Evolutionary conservation across 1,284 basidiomycete species (phyloP), one percentile per base, ranked within the genome.

Genomic region (Ustilago tritici): DNA sequence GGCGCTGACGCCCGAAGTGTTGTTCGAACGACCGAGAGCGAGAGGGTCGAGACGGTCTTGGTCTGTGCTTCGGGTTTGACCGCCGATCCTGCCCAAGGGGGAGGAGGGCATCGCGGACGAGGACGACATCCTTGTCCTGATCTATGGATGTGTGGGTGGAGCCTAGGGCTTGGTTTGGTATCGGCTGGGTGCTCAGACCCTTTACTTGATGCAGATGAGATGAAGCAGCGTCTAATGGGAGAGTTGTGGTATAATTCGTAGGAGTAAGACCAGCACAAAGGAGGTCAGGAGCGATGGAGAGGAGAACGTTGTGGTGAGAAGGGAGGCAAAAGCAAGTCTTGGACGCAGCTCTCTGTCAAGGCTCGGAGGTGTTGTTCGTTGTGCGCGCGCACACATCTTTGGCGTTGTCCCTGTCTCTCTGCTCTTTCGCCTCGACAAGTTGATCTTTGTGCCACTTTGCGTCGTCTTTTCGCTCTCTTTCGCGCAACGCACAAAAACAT

Each of bases 361-460:
- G 17, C 40, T 15, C 36, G 17, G 23, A 41, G 53, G 52, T 56
- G 61, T 64, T 64, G 54, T 14, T 57, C 34, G 4, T 11, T 43
- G 19, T 52, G 54, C 19, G 61, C 49, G 61, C 61, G 55, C 54
- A 35, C 36, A 38, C n/a, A 36, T 38, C 12, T 10, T 89, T 89
- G 28, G n/a, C 28, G 8, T 28, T 19, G 23, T 28, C 35, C 15
- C 10, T 10, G 32, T 0, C 91, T 49, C 90, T 7, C 90, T 90
- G 80, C 91, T 87, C 90, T 91, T 91, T 28, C 91, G 49, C 54
- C 38, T 49, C 90, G 41, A 82, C 71, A 15, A 80, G 63, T 49
- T 82, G 56, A 58, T 17, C 38, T 64, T 52, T 57, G 47, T 55
- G 58, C 31, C 28, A 28, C 28, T 35, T 19, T 14, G 2, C 36